A percentile compares a stretch with the other conserved stretches of the same genome.
phyloP scores from a whole-genome alignment of 371 early-diverging fungal species.

The Rhizopus delemar region DNA sequence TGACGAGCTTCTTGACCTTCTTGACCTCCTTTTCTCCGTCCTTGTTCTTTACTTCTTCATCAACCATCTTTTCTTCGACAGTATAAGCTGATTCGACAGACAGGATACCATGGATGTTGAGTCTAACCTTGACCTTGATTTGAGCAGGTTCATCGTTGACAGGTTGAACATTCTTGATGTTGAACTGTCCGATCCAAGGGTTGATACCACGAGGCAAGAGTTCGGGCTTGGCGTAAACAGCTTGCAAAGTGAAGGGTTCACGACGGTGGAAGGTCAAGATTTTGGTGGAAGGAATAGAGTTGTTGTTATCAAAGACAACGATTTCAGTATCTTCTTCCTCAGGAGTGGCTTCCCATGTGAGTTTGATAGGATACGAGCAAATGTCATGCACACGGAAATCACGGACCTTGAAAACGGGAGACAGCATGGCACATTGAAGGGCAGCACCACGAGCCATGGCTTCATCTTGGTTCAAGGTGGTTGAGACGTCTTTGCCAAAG shows the following conservation, averaged over 20 bases:
- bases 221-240: conserved; percentile 72
- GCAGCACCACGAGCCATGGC: conserved; percentile 96
- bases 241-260: conserved; percentile 81
- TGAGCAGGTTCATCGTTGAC: conserved; percentile 62
- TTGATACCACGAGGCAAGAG: conserved; percentile 71
- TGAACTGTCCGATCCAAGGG: conserved; percentile 73
- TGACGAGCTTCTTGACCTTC: conserved; percentile 86
- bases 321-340: conserved; percentile 76
- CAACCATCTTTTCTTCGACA: conserved; percentile 84
- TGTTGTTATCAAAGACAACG: conserved; percentile 67
- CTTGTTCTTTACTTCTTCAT: conserved; percentile 66
- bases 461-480: conserved; percentile 97
- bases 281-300: conserved; percentile 86
- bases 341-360: conserved; percentile 70
- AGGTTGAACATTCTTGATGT: conserved; percentile 59
- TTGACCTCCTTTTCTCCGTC: conserved; percentile 63
- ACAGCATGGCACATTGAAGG: conserved; percentile 94
- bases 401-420: conserved; percentile 96
- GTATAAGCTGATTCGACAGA: conserved; percentile 84
- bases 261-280: conserved; percentile 79
- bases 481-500: conserved; percentile 84
- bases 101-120: conserved; percentile 84
- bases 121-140: conserved; percentile 90
- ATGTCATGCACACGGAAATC: conserved; percentile 92
- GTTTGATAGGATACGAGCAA: conserved; percentile 64